Conservation (phyloP, 768 basidiomycete genomes). For the Trametes elegans region DNA sequence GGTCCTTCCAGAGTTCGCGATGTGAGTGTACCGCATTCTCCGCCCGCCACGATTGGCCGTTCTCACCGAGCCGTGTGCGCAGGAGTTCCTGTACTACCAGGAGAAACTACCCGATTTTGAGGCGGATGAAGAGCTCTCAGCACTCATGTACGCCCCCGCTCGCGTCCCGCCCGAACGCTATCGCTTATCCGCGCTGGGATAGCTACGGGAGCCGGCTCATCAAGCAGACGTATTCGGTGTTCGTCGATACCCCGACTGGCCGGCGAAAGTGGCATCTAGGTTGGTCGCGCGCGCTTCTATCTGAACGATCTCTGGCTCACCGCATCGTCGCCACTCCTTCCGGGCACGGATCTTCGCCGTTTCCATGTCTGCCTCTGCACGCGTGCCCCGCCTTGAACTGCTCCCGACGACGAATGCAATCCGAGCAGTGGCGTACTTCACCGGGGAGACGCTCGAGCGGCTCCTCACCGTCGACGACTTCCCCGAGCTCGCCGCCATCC, state of each 20-base stretch:
- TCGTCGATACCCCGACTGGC: conserved; percentile 62
- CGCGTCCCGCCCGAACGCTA: background rate
- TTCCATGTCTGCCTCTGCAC: background rate
- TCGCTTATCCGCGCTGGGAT: too few species aligned
- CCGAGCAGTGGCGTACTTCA: conserved; percentile 40
- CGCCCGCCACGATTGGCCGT: background rate
- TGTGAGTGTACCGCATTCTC: conserved; percentile 38
- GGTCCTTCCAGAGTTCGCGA: conserved; percentile 77
- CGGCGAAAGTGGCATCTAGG: conserved; percentile 81
- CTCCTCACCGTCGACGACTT: conserved; percentile 30
- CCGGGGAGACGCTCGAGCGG: conserved; percentile 29
- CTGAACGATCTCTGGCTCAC: conserved; percentile 1
- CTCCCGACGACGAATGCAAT: background rate
- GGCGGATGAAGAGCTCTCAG: conserved; percentile 19
- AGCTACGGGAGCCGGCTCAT: conserved; percentile 47
- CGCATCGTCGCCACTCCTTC: conserved; percentile 5
- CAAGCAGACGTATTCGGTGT: conserved; percentile 82
- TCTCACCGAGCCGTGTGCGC: conserved; percentile 13
- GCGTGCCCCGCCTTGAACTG: background rate
- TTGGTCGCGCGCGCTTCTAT: conserved; percentile 35
- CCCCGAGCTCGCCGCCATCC: conserved; percentile 30
- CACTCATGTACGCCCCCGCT: conserved; percentile 24
- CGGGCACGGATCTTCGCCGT: background rate
- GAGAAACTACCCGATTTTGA: conserved; percentile 50
- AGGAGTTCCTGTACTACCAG: conserved; percentile 80